phyloP scores from a whole-genome alignment of 1,284 basidiomycete genomes.

The Cryptococcus floricola region DNA sequence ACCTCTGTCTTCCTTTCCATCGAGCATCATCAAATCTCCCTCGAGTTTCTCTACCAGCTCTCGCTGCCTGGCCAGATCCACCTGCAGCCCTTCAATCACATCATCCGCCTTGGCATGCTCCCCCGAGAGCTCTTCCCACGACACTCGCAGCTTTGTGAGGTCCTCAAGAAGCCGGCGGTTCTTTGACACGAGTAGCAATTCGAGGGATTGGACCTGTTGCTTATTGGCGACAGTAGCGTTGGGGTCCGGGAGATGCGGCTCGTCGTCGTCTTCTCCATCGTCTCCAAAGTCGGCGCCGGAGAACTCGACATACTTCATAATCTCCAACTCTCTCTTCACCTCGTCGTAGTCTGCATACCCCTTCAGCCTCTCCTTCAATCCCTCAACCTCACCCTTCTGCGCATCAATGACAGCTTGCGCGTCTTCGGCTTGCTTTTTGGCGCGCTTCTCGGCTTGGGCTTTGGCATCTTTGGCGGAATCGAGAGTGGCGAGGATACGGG shows the following conservation, averaged over 20 bases:
- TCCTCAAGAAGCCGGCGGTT: conserved; percentile 94
- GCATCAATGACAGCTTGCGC: conserved; percentile 59
- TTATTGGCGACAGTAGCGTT: conserved; percentile 75
- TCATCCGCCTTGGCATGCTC: conserved; percentile 61
- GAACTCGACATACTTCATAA: conserved; percentile 98
- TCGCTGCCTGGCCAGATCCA: conserved; percentile 72
- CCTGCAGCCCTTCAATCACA: conserved; percentile 58
- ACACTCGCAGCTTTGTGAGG: conserved; percentile 79
- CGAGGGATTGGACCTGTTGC: conserved; percentile 74
- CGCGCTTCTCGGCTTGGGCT: conserved; percentile 54
- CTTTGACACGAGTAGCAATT: conserved; percentile 84
- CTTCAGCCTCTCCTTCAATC: conserved; percentile 63
- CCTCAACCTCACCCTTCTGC: conserved; percentile 62
- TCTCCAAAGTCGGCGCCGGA: conserved; percentile 72
- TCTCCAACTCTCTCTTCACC: conserved; percentile 90
- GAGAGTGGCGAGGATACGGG: conserved; percentile 63
- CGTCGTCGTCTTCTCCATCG: conserved; percentile 51
- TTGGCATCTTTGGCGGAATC: conserved; percentile 65
- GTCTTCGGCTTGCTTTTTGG: conserved; percentile 61
- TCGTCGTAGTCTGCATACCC: conserved; percentile 85
- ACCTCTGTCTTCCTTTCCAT: conserved; percentile 17
- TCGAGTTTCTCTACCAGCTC: conserved; percentile 83
- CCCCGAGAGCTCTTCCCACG: conserved; percentile 72
- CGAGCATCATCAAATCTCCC: conserved; percentile 78
- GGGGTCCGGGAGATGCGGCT: conserved; percentile 68